phyloP scores from a whole-genome alignment of 2,329 filamentous ascomycete genomes.

The Colletotrichum horii region DNA sequence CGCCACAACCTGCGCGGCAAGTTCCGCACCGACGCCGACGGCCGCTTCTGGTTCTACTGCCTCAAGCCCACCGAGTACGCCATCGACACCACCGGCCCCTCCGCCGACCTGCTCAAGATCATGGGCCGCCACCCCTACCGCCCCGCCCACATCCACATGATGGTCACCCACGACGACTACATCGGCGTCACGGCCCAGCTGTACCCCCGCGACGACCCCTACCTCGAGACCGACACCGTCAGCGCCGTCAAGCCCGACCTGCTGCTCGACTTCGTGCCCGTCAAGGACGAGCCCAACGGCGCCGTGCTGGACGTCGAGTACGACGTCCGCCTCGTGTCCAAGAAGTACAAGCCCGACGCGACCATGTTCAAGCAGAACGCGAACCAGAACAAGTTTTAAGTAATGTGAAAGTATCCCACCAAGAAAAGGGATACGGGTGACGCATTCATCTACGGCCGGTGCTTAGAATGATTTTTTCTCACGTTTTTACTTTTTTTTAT shows the following conservation, averaged over 20 bases:
- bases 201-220: constrained; percentile 63
- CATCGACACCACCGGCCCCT: constrained; percentile 57
- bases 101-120: constrained; percentile 24
- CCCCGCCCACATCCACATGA: constrained; percentile 30
- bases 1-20: constrained; percentile 70
- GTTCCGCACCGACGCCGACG: constrained; percentile 66
- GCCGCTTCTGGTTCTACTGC: constrained; percentile 68
- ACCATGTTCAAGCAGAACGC: constrained; percentile 24
- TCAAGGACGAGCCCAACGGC: constrained; percentile 37
- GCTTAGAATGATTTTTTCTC: neutral
- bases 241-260: constrained; percentile 43
- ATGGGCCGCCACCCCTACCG: constrained; percentile 28
- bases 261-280: constrained; percentile 48
- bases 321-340: constrained; percentile 27
- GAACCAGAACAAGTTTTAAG: constrained; percentile 24
- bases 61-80: constrained; percentile 68
- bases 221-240: constrained; percentile 48
- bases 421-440: neutral
- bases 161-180: constrained; percentile 55
- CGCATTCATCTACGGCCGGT: neutral
- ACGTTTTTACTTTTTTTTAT: neutral
- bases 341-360: constrained; percentile 28
- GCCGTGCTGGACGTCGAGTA: constrained; percentile 36
- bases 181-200: constrained; percentile 72
- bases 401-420: neutral